Evolutionary conservation across 2,329 filamentous ascomycete species (phyloP), one percentile per base, ranked within the genome.

Genomic region (Aureobasidium sp.): DNA sequence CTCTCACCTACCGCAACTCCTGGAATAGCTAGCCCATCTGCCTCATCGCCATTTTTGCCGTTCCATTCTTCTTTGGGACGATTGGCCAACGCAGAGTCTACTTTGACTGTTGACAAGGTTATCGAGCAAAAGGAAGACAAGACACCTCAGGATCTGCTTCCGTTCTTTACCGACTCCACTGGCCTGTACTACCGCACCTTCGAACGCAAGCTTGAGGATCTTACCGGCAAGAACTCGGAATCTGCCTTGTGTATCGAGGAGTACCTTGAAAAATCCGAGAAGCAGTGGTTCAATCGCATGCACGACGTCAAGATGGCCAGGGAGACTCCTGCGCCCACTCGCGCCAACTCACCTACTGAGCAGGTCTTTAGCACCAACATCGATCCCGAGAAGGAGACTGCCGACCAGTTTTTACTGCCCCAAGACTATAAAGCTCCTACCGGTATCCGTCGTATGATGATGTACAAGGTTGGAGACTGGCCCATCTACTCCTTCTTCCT

Each of bases 141-240:
- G 69, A 81, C 83, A 64, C 78, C 87, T 17, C 85, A 88, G 69
- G 84, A 87, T 62, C 83, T 88, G 0, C 84, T 86, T 66, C 85
- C 85, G 2, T 85, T 84, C 74, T 88, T 88, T 74, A 87, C 82
- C 6, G 86, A 88, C 69, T 80, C 81, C 51, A 84, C 79, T 37
- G 85, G 84, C 36, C 78, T 85, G 64, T 88, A 85, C 70, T 84
- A 82, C 65, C 77, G 77, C 64, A 77, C 75, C 1, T 87, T 87
- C 65, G 81, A 83, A 62, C 78, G 81, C 70, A 82, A 78, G 68
- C 77, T 87, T 1, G 79, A 83, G 36, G 71, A 73, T 2, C 74
- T 88, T 17, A 81, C 75, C 49, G 83, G 81, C 9, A 77, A 79
- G 64, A 86, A 82, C 64, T 87, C 84, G 0, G 80, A 83, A 64